Base-by-base conservation (phyloP, 2,329 filamentous ascomycete genomes). In the Alternaria incomplexa region DNA sequence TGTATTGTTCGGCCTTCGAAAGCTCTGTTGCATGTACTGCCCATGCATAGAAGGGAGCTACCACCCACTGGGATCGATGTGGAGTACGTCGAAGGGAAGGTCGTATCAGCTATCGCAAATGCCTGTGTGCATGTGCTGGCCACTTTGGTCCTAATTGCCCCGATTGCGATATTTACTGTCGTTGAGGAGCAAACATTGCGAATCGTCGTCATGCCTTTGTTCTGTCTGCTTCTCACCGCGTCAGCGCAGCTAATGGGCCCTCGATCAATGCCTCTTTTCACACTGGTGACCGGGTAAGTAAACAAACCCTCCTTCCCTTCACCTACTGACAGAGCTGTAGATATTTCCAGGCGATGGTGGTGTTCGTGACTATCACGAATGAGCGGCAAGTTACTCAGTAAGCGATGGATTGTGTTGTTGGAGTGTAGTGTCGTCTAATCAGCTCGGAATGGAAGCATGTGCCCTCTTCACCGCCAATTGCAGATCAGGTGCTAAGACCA, bases 171-270 rank as follows among this genome's bases (percentile, higher is more conserved):
- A 12, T 40, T 64, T 12, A 48, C 36, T 15, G 23, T 25, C 15
- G 36, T 64, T 4, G 1, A 57, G n/a, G 20, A 44, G 20, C 4
- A 30, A 3, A 32, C 25, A 26, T 26, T 26, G 25, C 25, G 62
- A 15, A 61, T 64, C n/a, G 30, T 51, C 1, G 20, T 61, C 13
- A 55, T 64, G 48, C 46, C 58, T 4, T n/a, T 64, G 12, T 63
- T 61, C 40, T 52, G 53, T 43, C 54, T 56, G 8, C 45, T 50
- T 22, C 30, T 51, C 4, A n/a, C 36, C 4, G 45, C 26, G 11
- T 56, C 47, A 43, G 58, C 58, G 56, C 52, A 52, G 26, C 17
- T 50, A 3, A 61, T 61, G 58, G 58, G 58, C 12, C 5, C 30
- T 2, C 3, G 11, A 1, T 9, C 58, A 3, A 61, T 52, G 45